Conservation (phyloP, 306 rosid genomes). For the Quercus berberidifolia region DNA sequence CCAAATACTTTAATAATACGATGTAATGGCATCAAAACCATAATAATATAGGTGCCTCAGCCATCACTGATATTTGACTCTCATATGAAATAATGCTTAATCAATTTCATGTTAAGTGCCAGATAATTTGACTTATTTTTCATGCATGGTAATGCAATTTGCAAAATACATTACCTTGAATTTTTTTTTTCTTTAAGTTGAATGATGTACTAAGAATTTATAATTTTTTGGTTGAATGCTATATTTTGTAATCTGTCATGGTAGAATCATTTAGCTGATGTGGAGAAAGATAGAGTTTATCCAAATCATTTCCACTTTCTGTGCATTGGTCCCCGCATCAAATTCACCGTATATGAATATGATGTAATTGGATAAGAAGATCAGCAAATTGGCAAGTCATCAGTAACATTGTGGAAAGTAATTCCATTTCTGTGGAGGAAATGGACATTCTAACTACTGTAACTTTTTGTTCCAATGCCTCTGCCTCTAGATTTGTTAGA, state of each 20-base stretch:
- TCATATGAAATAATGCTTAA: background rate
- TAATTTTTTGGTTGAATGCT: background rate
- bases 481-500: too few species aligned
- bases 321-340: slow-evolving; percentile 49
- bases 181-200: background rate
- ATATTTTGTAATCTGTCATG: background rate
- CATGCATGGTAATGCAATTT: background rate
- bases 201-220: background rate
- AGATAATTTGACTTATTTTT: background rate
- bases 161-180: background rate
- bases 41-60: background rate
- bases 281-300: slow-evolving; percentile 55
- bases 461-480: too few species aligned
- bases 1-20: background rate
- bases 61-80: background rate
- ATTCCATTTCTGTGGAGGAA: background rate
- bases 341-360: slow-evolving; percentile 45
- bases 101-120: background rate
- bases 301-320: slow-evolving; percentile 40
- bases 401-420: background rate
- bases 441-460: background rate
- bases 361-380: background rate
- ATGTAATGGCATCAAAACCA: background rate
- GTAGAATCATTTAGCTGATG: slow-evolving; percentile 38
- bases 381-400: background rate